These are phyloP conservation scores for Oryza meridionalis DNA, from an alignment of 176 grass and related monocot genomes.

Conservation along the genomic window DNA sequence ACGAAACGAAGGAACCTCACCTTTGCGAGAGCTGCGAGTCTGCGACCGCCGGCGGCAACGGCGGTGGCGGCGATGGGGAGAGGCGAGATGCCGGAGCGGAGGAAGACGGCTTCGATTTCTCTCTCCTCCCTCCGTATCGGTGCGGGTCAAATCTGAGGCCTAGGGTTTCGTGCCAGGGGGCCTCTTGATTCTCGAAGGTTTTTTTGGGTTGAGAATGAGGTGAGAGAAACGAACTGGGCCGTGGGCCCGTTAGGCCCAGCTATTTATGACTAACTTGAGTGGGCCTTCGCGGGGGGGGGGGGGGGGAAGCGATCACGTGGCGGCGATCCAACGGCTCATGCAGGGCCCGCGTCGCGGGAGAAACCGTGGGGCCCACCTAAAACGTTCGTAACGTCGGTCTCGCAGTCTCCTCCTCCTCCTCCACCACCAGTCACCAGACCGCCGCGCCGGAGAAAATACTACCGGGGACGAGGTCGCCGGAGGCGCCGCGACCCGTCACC, in stretches of 20 bases:
- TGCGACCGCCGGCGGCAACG: neutral
- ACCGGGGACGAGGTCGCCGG: neutral
- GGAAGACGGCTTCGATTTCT: conserved; percentile 30
- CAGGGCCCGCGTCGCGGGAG: neutral
- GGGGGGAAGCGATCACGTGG: neutral
- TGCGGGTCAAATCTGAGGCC: neutral
- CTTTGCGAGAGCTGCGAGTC: conserved; percentile 6
- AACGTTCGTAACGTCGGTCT: neutral
- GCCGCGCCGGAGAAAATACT: neutral
- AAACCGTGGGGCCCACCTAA: neutral
- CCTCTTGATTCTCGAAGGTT: neutral
- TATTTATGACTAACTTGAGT: neutral
- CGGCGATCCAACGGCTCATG: neutral
- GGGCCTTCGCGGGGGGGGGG: too few relatives aligned
- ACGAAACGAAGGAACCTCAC: conserved; percentile 13
- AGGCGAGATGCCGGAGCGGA: conserved; percentile 32
- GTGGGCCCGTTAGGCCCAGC: neutral
- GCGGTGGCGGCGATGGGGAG: neutral
- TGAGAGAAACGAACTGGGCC: neutral
- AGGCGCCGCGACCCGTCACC: too few relatives aligned
- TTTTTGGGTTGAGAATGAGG: neutral
- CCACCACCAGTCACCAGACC: too few relatives aligned
- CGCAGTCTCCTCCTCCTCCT: too few relatives aligned
- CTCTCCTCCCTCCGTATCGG: neutral
- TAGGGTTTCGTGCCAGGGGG: conserved; percentile 30